Evolutionary conservation across 495 filamentous ascomycete genomes (phyloP).

Genomic region (Hyphodiscus hymeniophilus): DNA sequence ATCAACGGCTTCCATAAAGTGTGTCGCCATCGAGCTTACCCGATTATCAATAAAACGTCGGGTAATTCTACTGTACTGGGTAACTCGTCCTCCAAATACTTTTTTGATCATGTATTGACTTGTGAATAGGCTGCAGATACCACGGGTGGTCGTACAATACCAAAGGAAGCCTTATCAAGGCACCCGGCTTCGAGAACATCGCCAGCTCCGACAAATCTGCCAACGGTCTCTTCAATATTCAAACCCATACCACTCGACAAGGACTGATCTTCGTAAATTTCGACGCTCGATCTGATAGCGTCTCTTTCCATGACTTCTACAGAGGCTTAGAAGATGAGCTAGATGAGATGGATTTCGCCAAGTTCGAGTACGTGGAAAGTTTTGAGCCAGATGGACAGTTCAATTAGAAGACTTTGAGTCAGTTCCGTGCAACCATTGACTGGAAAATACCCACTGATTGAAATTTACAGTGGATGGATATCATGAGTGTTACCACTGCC

Average conservation of each 20-base stretch:
- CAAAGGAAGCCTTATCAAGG: slow-evolving; percentile 44
- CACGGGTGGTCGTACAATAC: slow-evolving; percentile 53
- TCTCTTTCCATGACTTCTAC: slow-evolving; percentile 1
- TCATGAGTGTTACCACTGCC: slow-evolving; percentile 47
- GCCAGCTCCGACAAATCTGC: slow-evolving; percentile 41
- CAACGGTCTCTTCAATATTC: slow-evolving; percentile 5
- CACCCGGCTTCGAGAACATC: slow-evolving; percentile 42
- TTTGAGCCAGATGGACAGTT: slow-evolving; percentile 37
- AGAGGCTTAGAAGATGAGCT: slow-evolving; percentile 16
- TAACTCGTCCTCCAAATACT: not conserved
- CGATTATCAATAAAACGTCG: slow-evolving; percentile 30
- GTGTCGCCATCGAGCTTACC: slow-evolving; percentile 49
- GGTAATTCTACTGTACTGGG: slow-evolving; percentile 1
- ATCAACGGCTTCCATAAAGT: slow-evolving; percentile 54
- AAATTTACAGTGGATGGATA: slow-evolving; percentile 33
- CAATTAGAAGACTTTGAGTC: slow-evolving; percentile 43
- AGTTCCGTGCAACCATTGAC: not conserved
- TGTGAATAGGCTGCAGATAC: slow-evolving; percentile 35
- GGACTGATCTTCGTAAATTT: slow-evolving; percentile 5
- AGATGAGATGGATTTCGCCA: slow-evolving; percentile 33
- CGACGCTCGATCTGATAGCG: not conserved
- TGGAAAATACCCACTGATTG: not conserved
- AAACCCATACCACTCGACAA: not conserved
- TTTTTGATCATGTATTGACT: not conserved
- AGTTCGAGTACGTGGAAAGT: slow-evolving; percentile 39